Evolutionary conservation across 805 yeast species (phyloP), one percentile per base, ranked within the genome.

Genomic region (Saccharomycopsis fodiens): DNA sequence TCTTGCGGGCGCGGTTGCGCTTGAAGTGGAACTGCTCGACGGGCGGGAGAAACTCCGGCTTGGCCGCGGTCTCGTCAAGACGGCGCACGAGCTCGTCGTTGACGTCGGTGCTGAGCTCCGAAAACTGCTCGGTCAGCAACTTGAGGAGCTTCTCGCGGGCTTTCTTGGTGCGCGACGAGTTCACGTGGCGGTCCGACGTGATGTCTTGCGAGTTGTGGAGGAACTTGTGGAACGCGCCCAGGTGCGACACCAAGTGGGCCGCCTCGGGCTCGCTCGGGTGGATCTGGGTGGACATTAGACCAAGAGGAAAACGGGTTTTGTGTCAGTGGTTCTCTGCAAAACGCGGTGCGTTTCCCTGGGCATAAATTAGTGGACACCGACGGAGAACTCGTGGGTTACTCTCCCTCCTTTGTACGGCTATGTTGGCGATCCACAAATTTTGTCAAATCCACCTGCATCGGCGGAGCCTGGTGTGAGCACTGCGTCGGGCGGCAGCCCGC

Each of bases 1-100:
- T 91, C 62, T 85, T 85, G 56, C 99, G 74, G 1, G 98, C 97
- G 62, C 88, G 95, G 59, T 93, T 94, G 58, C 99, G 76, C 59
- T 88, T 89, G 10, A 95, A 89, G 62, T 93, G 98, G 65, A 86
- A 87, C 16, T 73, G 71, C 4, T 75, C 69, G 55, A 78, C 76
- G 4, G 95, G 89, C 34, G 79, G 69, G 44, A 91, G 69, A 56
- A 73, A 78, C 45, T 76, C 78, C 1, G 84, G 79, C 53, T 75
- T 76, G 25, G 73, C 69, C 12, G 39, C 7, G n/a, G 48, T 50
- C 34, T 36, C 47, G 10, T 51, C 52, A 53, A 69, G 76, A 35
- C 99, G 73, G 58, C 99, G 76, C 56, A 78, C 78, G 50, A 93
- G 68, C 63, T 93, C 98, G 63, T 93, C 98, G 60, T 79, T 84